Percentiles rank a stretch among this genome's conserved stretches.
phyloP scores from a whole-genome alignment of 1,139 yeast species.

The Arxiozyma heterogenica region DNA sequence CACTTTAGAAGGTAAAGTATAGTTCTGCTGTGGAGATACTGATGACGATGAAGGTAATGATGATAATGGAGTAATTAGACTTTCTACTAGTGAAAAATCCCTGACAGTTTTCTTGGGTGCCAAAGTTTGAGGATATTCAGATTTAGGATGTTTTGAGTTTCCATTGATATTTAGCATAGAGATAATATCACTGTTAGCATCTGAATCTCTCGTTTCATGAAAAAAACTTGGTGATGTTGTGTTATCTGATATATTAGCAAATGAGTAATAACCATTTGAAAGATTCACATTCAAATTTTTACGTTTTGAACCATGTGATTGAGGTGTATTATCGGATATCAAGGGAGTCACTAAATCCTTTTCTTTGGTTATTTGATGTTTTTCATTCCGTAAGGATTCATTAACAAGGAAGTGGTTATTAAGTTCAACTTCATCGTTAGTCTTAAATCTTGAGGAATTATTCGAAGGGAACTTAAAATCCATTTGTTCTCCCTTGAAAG shows the following conservation, averaged over 20 bases:
- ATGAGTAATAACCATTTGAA: slow-evolving; percentile 29
- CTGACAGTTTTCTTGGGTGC: slow-evolving; percentile 9
- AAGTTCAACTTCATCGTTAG: slow-evolving; percentile 7
- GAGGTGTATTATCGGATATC: slow-evolving; percentile 23
- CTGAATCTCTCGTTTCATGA: slow-evolving; percentile 4
- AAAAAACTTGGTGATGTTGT: slow-evolving; percentile 19
- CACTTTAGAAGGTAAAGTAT: slow-evolving; percentile 18
- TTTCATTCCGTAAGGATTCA: slow-evolving; percentile 8
- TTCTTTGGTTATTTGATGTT: neutral
- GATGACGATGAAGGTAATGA: neutral
- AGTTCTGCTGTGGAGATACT: neutral
- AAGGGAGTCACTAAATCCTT: slow-evolving; percentile 14
- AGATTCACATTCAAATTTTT: slow-evolving; percentile 9
- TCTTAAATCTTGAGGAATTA: slow-evolving; percentile 11
- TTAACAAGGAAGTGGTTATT: slow-evolving; percentile 26
- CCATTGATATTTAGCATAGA: slow-evolving; percentile 1
- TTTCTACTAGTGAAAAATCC: neutral
- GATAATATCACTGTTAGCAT: slow-evolving; percentile 2
- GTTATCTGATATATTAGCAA: slow-evolving; percentile 32
- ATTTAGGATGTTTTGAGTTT: neutral
- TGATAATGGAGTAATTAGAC: neutral
- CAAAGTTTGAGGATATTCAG: slow-evolving; percentile 9
- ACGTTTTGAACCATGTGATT: slow-evolving; percentile 10
- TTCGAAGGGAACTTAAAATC: slow-evolving; percentile 26
- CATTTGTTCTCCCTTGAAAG: slow-evolving; percentile 27